Percentiles rank a stretch among this genome's conserved stretches.
These are phyloP conservation scores for Mortierella sp. DNA, from an alignment of 371 early-diverging fungal species.

Conservation along the genomic window DNA sequence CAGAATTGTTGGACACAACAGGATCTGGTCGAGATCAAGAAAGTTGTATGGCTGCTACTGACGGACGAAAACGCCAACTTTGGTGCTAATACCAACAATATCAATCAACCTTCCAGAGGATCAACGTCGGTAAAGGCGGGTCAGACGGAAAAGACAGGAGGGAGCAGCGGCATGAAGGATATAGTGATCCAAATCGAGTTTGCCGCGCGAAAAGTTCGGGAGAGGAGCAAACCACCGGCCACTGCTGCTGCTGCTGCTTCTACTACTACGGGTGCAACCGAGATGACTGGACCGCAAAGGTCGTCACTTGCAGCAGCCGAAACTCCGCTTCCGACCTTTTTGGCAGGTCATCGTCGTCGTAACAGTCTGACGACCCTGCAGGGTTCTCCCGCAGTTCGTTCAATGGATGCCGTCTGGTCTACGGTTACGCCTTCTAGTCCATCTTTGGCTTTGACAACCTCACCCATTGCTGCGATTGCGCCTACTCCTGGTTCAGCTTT, in stretches of 20 bases:
- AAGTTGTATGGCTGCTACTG: slow-evolving; percentile 51
- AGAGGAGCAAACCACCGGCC: slow-evolving; percentile 21
- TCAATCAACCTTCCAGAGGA: not conserved
- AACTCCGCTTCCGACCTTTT: slow-evolving; percentile 6
- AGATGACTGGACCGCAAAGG: slow-evolving; percentile 16
- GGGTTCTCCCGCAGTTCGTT: no score
- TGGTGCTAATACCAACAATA: slow-evolving; percentile 29
- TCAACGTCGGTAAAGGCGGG: not conserved
- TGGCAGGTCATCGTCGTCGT: slow-evolving; percentile 12
- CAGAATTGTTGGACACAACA: slow-evolving; percentile 55
- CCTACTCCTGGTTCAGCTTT: not conserved
- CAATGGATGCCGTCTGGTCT: no score
- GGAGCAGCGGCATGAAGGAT: slow-evolving; percentile 49
- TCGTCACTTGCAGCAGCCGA: slow-evolving; percentile 17
- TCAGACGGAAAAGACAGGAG: slow-evolving; percentile 4
- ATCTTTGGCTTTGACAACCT: no score
- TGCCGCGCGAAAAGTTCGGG: slow-evolving; percentile 51
- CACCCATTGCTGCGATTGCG: not conserved
- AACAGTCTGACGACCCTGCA: no score
- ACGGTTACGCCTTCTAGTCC: no score
- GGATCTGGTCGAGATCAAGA: slow-evolving; percentile 59
- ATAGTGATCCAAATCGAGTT: slow-evolving; percentile 54
- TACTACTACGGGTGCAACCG: no score
- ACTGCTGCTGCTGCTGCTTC: not conserved
- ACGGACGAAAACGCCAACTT: slow-evolving; percentile 56